phyloP scores from a whole-genome alignment of 2,329 filamentous ascomycete species.

The Talaromyces sp. region DNA sequence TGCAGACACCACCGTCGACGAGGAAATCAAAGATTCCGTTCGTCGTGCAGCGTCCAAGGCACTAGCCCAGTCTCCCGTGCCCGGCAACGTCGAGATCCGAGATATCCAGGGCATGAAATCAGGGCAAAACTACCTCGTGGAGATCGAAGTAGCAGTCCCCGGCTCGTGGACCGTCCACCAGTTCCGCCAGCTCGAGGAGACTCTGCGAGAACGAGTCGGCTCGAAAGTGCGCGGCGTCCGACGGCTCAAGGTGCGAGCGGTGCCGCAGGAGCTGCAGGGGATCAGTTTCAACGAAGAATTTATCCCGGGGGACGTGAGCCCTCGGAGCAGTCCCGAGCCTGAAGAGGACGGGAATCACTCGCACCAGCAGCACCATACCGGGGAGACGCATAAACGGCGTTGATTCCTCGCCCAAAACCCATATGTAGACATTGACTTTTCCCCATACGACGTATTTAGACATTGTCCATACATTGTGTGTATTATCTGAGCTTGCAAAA shows the following conservation, averaged over 20 bases:
- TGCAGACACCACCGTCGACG: slow-evolving; percentile 83
- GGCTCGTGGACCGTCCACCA: slow-evolving; percentile 69
- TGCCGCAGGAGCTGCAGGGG: slow-evolving; percentile 58
- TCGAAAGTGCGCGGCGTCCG: slow-evolving; percentile 76
- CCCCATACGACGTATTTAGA: background rate
- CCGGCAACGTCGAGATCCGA: slow-evolving; percentile 62
- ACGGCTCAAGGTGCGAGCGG: slow-evolving; percentile 77
- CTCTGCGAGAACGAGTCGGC: slow-evolving; percentile 67
- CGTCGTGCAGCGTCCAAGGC: slow-evolving; percentile 59
- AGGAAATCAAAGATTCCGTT: slow-evolving; percentile 71
- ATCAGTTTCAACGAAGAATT: slow-evolving; percentile 72
- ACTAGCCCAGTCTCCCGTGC: slow-evolving; percentile 50
- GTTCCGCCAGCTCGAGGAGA: slow-evolving; percentile 64
- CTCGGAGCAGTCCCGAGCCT: slow-evolving; percentile 55
- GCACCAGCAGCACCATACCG: background rate
- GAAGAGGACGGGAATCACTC: slow-evolving; percentile 40
- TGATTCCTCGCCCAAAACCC: background rate
- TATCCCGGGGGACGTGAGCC: slow-evolving; percentile 59
- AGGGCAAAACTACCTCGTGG: slow-evolving; percentile 92
- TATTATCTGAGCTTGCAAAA: background rate
- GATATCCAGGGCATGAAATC: slow-evolving; percentile 88
- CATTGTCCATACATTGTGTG: background rate
- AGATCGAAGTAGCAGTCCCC: slow-evolving; percentile 79
- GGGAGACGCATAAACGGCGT: slow-evolving; percentile 6
- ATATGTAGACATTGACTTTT: background rate